phyloP scores from a whole-genome alignment of 2,329 filamentous ascomycete species.

The Cryphonectria nitschkei region DNA sequence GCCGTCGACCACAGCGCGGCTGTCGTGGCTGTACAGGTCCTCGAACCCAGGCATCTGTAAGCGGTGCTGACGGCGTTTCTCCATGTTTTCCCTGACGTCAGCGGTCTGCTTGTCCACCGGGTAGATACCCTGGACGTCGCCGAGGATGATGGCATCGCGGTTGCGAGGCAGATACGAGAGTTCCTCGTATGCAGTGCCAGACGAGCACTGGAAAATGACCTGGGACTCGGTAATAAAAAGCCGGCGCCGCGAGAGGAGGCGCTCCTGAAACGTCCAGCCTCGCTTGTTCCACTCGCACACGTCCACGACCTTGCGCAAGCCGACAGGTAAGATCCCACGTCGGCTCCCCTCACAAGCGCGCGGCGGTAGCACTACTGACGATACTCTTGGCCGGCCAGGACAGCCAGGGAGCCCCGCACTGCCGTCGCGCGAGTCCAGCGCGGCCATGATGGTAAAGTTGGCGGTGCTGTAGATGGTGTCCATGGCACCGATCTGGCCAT shows the following conservation, averaged over 20 bases:
- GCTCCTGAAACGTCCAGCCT: conserved; percentile 14
- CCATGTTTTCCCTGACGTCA: not conserved
- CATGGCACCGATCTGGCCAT: conserved; percentile 35
- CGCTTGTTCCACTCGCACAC: conserved; percentile 12
- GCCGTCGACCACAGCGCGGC: not conserved
- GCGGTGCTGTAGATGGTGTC: conserved; percentile 34
- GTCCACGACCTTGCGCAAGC: conserved; percentile 1
- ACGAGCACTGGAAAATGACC: conserved; percentile 10
- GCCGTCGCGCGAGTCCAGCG: conserved; percentile 11
- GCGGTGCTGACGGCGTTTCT: conserved; percentile 11
- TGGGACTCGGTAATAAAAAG: conserved; percentile 12
- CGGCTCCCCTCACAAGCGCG: conserved; percentile 3
- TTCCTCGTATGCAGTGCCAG: conserved; percentile 11
- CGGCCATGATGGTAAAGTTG: conserved; percentile 33
- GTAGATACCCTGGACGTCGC: conserved; percentile 4
- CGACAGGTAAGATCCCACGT: conserved; percentile 5
- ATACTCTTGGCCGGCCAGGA: conserved; percentile 1
- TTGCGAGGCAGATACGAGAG: conserved; percentile 6
- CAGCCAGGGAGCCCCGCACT: conserved; percentile 1
- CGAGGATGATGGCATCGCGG: not conserved
- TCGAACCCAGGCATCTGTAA: conserved; percentile 13
- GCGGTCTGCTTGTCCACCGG: conserved; percentile 6
- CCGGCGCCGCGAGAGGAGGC: conserved; percentile 4
- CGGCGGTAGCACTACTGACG: conserved; percentile 1
- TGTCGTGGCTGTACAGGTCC: conserved; percentile 8